Evolutionary conservation across 495 filamentous ascomycete genomes (phyloP), one percentile per base, ranked within the genome.

Genomic region (Penicillium longicatenatum): DNA sequence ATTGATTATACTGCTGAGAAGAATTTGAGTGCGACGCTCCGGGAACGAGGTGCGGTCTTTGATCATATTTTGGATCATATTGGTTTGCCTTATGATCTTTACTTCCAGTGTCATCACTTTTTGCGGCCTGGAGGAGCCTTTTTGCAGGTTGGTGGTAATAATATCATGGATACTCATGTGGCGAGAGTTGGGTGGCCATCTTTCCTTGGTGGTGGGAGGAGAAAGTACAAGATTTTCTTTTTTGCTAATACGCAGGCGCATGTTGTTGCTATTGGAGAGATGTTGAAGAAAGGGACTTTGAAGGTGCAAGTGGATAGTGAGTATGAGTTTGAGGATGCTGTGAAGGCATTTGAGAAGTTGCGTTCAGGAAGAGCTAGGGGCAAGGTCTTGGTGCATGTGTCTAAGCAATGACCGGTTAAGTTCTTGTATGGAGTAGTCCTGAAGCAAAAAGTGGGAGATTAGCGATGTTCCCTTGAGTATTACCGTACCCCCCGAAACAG

Each of bases 341-440:
- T 79, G n/a, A 79, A 84, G 61, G 89, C 88, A 0, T 87, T 85
- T 70, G 82, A 82, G 66, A 83, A 75, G 64, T 68, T 91, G 59
- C 86, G 82, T 58, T 82, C 73, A 1, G 80, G 82, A 7, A 77
- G 85, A 37, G 74, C 84, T 20, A 85, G 78, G 63, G 89, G 89
- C 1, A 92, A 92, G 75, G 78, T 92, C 60, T 69, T 92, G 17
- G 75, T 93, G 12, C 73, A 82, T 58, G 81, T 89, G 9, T 59
- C 46, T n/a, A 54, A 61, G 52, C 41, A 45, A 9, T 26, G 50
- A 16, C 37, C 16, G 31, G 26, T 5, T 26, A 6, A 26, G 26
- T 26, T 26, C 3, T 26, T 26, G 26, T 4, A 26, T 6, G 7
- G 26, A 26, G 26, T 6, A 26, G 26, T 26, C 26, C 26, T 26